Conservation (phyloP, 1,284 basidiomycete species). For the Puccinia coronata region DNA sequence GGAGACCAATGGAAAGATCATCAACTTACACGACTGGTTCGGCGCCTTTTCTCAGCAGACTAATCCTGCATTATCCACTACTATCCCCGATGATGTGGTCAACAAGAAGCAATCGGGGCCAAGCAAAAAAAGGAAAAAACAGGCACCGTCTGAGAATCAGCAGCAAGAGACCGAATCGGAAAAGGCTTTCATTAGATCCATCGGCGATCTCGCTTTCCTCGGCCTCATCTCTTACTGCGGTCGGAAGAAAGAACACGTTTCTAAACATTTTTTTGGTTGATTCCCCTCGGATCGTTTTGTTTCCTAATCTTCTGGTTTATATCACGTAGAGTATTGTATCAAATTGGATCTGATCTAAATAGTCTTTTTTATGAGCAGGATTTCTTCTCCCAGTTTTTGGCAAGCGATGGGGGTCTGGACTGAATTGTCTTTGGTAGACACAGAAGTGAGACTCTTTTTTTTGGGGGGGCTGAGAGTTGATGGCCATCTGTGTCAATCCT, state of each 20-base stretch:
- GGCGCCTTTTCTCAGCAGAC: conserved; percentile 22
- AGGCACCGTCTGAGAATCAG: conserved; percentile 8
- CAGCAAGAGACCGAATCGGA: background rate
- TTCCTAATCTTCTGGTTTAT: background rate
- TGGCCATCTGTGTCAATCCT: no score
- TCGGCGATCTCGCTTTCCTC: conserved; percentile 23
- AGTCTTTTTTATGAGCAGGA: no score
- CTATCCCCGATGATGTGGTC: background rate
- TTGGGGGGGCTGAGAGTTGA: no score
- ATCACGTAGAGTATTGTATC: no score
- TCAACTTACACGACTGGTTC: conserved; percentile 34
- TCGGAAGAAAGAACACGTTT: conserved; percentile 33
- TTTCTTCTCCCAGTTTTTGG: no score
- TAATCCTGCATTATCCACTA: background rate
- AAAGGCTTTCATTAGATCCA: conserved; percentile 3
- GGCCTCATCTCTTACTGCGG: conserved; percentile 9
- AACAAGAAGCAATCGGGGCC: background rate
- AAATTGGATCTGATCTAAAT: no score
- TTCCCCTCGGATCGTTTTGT: background rate
- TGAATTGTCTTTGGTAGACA: no score
- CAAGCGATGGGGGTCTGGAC: no score
- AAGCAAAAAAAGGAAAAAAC: conserved; percentile 15
- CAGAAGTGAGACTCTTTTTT: no score
- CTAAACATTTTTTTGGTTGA: conserved; percentile 19
- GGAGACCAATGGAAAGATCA: conserved; percentile 30